Evolutionary conservation across 2,329 filamentous ascomycete genomes (phyloP), one percentile per base, ranked within the genome.

Genomic region (Tolypocladium guangdongense): DNA sequence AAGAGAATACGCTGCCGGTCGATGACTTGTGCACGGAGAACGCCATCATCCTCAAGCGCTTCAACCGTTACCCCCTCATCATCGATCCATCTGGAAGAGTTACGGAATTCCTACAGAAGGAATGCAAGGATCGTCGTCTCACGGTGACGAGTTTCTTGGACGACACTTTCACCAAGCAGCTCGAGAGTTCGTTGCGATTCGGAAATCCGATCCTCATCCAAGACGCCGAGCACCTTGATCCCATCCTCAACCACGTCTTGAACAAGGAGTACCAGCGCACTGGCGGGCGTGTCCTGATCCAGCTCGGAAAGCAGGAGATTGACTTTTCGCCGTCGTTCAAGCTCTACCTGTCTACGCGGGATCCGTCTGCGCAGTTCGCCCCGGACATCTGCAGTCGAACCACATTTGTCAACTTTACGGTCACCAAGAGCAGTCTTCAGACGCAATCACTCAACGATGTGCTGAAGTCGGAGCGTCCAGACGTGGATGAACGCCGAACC

Each of bases 191-290:
- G 20, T 78, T 99, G 57, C 89, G 93, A 66, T 99, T 99, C 71
- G 93, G 93, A 65, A 99, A 99, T 66, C 92, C 93, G 1, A 99
- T 99, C 60, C 82, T 99, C 56, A 99, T 99, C 56, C 93, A 99
- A 70, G 93, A 99, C 68, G 95, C 93, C 1, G 95, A 99, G 71
- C 88, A 99, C 67, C 76, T 99, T 54, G 93, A 99, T 65, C 95
- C 95, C 0, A 91, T 99, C 55, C 84, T 99, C 63, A 99, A 97
- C 66, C 93, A 99, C 63, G 92, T 99, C 53, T 83, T 99, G 71
- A 99, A 99, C 75, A 99, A 99, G 70, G 93, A 99, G 67, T 99
- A 99, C 70, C 95, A 99, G 71, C 95, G 91, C 75, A 99, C 95
- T 32, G 93, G 93, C 61, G 93, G 93, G 24, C 92, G 93, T 80